Conservation (phyloP, 2,329 filamentous ascomycete species). For the Coniochaeta hoffmannii region DNA sequence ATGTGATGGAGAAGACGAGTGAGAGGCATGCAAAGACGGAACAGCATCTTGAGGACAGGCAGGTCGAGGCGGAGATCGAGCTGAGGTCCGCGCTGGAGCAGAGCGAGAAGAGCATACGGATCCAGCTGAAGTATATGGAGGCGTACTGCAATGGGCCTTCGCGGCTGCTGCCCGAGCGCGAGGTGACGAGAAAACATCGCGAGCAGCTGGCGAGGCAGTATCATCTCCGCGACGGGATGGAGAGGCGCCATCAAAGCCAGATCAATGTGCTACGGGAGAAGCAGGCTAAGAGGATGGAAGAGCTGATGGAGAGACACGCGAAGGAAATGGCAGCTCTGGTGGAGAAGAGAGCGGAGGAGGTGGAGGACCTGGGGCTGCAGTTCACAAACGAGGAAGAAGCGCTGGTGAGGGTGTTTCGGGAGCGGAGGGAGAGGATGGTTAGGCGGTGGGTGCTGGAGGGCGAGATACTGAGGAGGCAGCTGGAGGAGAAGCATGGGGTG, state of each 20-base stretch:
- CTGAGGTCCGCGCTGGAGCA: slow-evolving; percentile 46
- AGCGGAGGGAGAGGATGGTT: slow-evolving; percentile 35
- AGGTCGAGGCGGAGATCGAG: slow-evolving; percentile 57
- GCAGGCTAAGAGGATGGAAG: slow-evolving; percentile 54
- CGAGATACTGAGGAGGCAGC: slow-evolving; percentile 44
- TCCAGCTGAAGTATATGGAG: slow-evolving; percentile 58
- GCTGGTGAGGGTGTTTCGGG: slow-evolving; percentile 34
- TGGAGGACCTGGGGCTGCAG: slow-evolving; percentile 37
- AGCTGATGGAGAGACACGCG: slow-evolving; percentile 47
- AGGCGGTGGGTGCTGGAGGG: slow-evolving; percentile 45
- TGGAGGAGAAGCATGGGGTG: slow-evolving; percentile 36
- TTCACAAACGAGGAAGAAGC: slow-evolving; percentile 43
- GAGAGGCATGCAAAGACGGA: slow-evolving; percentile 47
- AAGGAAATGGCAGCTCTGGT: slow-evolving; percentile 39
- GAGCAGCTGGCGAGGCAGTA: slow-evolving; percentile 55
- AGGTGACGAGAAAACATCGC: slow-evolving; percentile 52
- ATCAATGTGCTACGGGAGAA: slow-evolving; percentile 61
- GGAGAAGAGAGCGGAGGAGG: slow-evolving; percentile 37
- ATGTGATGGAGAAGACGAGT: slow-evolving; percentile 43
- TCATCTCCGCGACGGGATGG: slow-evolving; percentile 51
- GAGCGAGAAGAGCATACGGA: slow-evolving; percentile 47
- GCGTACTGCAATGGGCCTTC: slow-evolving; percentile 53
- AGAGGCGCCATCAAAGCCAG: slow-evolving; percentile 49
- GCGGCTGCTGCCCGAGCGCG: slow-evolving; percentile 35
- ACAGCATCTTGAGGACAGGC: slow-evolving; percentile 50